Conservation (phyloP, 441 rosid species). For the Iberis amara region DNA sequence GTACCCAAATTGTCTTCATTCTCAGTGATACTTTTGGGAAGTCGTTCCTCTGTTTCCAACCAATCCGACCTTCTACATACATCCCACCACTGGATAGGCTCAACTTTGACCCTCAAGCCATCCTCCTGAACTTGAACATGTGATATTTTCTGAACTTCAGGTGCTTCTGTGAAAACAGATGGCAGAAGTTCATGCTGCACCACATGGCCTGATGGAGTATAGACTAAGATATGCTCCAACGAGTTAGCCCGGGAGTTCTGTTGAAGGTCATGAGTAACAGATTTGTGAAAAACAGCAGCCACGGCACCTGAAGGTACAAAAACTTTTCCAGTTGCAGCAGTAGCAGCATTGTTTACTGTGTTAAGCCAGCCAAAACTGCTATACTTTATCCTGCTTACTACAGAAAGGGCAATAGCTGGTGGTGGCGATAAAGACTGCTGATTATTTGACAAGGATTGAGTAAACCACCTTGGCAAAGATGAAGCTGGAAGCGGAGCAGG, state of each 20-base stretch:
- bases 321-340: constrained; percentile 70
- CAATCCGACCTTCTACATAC: constrained; percentile 89
- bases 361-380: constrained; percentile 81
- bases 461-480: constrained; percentile 57
- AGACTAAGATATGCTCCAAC: constrained; percentile 78
- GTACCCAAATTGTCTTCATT: constrained; percentile 26
- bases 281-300: constrained; percentile 76
- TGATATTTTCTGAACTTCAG: constrained; percentile 50
- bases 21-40: constrained; percentile 41
- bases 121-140: constrained; percentile 66
- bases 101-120: constrained; percentile 77
- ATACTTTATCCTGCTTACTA: constrained; percentile 88
- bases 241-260: constrained; percentile 32
- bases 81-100: constrained; percentile 96
- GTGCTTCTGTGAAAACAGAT: constrained; percentile 45
- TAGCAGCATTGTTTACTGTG: constrained; percentile 65
- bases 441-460: constrained; percentile 38
- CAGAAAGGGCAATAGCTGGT: constrained; percentile 72
- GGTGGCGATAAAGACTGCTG: constrained; percentile 53
- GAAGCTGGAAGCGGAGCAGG: constrained; percentile 38
- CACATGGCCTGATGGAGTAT: constrained; percentile 90
- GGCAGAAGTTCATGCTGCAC: constrained; percentile 81
- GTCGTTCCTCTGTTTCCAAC: constrained; percentile 86
- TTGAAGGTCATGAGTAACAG: constrained; percentile 40
- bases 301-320: constrained; percentile 85